phyloP scores from a whole-genome alignment of 805 yeast genomes.

The Saturnispora serradocipensis region DNA sequence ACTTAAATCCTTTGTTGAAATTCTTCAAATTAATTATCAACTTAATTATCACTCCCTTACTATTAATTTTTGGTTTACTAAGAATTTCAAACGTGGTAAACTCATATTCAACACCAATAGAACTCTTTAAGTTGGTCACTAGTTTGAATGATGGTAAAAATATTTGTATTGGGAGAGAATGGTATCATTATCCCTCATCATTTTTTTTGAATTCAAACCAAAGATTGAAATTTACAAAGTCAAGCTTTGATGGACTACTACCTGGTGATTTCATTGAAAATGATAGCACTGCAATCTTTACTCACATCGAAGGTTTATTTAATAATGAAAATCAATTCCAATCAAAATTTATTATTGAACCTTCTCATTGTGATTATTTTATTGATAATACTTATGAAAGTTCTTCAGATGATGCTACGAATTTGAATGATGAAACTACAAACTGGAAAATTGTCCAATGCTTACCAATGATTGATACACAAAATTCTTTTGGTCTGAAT shows the following conservation, averaged over 20 bases:
- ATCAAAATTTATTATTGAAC: conserved; percentile 39
- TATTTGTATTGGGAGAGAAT: conserved; percentile 89
- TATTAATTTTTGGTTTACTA: conserved; percentile 7
- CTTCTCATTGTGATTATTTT: conserved; percentile 54
- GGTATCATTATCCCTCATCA: conserved; percentile 89
- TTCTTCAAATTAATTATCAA: conserved; percentile 7
- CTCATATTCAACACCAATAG: conserved; percentile 27
- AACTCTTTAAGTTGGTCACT: neutral
- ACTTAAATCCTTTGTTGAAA: conserved; percentile 7
- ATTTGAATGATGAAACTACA: conserved; percentile 12
- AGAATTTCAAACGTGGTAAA: conserved; percentile 41
- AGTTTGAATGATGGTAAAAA: conserved; percentile 26
- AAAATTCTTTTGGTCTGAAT: conserved; percentile 41
- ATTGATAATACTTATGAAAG: conserved; percentile 52
- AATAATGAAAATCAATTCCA: conserved; percentile 68
- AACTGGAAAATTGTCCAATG: conserved; percentile 46
- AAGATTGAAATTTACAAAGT: conserved; percentile 57
- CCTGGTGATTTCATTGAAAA: conserved; percentile 74
- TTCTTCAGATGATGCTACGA: conserved; percentile 30
- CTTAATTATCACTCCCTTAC: neutral
- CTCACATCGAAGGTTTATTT: conserved; percentile 49
- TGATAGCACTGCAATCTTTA: conserved; percentile 31
- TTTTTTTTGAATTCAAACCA: conserved; percentile 62
- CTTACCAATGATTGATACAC: conserved; percentile 43
- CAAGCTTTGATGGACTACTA: conserved; percentile 78